Evolutionary conservation across 345 rosid genomes (phyloP).

Genomic region (Capsella bursapastoris): DNA sequence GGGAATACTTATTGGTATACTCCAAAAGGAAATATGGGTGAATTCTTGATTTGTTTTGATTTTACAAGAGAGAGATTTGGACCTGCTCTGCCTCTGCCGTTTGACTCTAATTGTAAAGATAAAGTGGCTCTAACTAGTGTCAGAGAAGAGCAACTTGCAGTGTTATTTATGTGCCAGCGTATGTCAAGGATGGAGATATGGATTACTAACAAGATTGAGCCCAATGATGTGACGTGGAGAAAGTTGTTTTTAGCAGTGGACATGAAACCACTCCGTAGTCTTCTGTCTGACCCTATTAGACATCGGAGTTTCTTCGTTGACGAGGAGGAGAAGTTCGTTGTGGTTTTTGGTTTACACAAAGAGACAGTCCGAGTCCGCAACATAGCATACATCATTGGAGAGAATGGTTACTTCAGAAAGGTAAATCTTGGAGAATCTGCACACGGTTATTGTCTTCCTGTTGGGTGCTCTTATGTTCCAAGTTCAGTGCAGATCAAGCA

Average conservation of each 20-base stretch:
- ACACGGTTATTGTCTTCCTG: neutral
- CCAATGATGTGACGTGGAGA: neutral
- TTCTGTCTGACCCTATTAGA: too few relatives aligned
- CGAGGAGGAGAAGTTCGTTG: neutral
- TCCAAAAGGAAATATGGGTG: neutral
- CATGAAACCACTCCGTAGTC: neutral
- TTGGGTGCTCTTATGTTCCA: constrained; percentile 1
- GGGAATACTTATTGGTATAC: neutral
- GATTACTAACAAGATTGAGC: neutral
- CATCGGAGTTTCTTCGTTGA: neutral
- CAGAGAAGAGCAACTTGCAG: neutral
- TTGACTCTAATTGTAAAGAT: neutral
- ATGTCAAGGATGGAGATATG: neutral
- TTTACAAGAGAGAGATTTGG: neutral
- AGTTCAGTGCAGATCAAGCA: neutral
- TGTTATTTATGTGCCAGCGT: neutral
- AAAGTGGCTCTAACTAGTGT: neutral
- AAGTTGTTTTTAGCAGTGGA: neutral
- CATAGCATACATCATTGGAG: neutral
- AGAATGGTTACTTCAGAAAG: neutral
- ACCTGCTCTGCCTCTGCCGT: neutral
- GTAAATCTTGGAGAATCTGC: neutral
- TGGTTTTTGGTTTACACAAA: neutral
- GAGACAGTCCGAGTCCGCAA: neutral
- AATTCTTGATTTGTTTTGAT: neutral